Base-by-base conservation (phyloP, 2,329 filamentous ascomycete genomes). In the Penicillium vulpinum region DNA sequence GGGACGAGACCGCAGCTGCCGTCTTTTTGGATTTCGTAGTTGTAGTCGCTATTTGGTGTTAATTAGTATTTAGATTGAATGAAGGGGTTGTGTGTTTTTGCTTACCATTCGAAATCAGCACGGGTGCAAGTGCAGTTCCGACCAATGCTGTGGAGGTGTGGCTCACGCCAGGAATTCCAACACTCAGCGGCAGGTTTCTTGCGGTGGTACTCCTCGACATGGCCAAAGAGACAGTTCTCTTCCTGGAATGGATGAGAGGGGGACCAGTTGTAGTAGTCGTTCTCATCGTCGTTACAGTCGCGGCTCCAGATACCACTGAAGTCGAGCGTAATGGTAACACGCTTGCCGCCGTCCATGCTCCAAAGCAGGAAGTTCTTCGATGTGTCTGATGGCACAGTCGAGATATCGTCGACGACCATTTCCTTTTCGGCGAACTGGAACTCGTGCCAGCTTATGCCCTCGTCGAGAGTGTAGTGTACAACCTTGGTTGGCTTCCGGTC, bases 331-430 rank as follows among this genome's bases (percentile, higher is more conserved):
- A 96, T 80, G 0, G 91, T 88, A 50, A 88, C 83, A 18, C 92
- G 75, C 48, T 82, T 82, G 35, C 80, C 67, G 21, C 69, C 76
- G 58, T 85, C 83, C 55, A 77, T 80, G 59, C 88, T 91, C 95
- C 94, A 99, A 21, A 99, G 80, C 21, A 99, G 74, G 73, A 99
- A 97, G 71, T 95, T 96, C 53, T 90, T 87, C 21, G 92, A 96
- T 6, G 87, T 91, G 67, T 96, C 94, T 24, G 90, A 93, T 4
- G 90, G 89, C 1, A 97, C 83, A 1, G 93, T 97, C 0, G 92
- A 92, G 61, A 99, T 89, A 67, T 94, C 89, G 18, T 85, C 79
- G 31, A 97, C 85, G 4, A 83, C 79, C 64, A 96, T 85, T 39
- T 91, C 86, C 7, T 85, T 80, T 4, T 89, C 82, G 1, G 82